Conservation (phyloP, 2,329 filamentous ascomycete species). For the Polytolypa hystricis region DNA sequence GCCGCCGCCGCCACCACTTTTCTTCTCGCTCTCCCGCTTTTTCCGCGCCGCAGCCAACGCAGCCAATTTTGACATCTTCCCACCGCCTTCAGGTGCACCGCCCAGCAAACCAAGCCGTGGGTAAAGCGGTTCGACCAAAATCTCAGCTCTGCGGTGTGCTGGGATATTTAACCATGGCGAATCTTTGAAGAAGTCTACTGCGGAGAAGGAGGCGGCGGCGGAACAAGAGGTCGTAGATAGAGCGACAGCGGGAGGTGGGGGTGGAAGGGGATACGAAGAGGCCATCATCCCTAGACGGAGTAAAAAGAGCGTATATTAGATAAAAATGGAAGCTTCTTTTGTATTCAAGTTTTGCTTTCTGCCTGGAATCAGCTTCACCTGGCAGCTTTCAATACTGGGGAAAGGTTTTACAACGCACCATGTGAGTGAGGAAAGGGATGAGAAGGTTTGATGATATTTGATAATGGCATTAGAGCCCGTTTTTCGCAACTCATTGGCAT, state of each 20-base stretch:
- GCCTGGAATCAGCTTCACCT: background rate
- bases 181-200: constrained; percentile 62
- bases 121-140: constrained; percentile 50
- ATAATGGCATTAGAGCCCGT: too few species aligned
- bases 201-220: constrained; percentile 31
- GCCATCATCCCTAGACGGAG: too few species aligned
- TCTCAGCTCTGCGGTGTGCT: constrained; percentile 47
- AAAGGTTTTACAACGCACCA: background rate
- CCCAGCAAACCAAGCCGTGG: constrained; percentile 63
- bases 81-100: constrained; percentile 51
- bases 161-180: constrained; percentile 77
- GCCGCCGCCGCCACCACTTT: constrained; percentile 11
- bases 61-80: constrained; percentile 81
- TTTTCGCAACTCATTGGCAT: background rate
- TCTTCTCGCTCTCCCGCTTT: constrained; percentile 63
- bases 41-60: constrained; percentile 77
- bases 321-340: too few species aligned
- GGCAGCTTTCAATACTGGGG: background rate
- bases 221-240: too few species aligned
- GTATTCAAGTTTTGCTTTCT: too few species aligned
- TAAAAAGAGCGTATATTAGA: too few species aligned
- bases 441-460: background rate
- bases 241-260: background rate
- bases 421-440: background rate
- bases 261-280: background rate